phyloP scores from a whole-genome alignment of 73 alveolate genomes.

The Stentor roeselii region DNA sequence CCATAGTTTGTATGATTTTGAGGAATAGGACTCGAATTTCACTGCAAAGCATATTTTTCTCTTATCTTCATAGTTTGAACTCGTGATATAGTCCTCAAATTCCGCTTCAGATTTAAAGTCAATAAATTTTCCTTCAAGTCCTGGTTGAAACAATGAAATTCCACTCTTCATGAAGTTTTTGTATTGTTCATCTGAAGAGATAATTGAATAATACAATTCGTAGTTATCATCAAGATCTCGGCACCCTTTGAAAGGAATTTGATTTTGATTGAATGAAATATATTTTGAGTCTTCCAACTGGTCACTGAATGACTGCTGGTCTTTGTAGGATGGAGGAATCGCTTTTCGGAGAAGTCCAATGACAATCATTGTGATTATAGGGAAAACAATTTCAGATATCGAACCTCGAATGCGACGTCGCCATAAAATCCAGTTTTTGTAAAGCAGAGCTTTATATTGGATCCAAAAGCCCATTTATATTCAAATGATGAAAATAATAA shows the following conservation, averaged over 20 bases:
- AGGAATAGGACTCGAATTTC: neutral
- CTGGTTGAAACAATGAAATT: too few species aligned
- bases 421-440: conserved; percentile 85
- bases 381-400: conserved; percentile 72
- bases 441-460: conserved; percentile 77
- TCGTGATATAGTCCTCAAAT: neutral
- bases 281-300: neutral
- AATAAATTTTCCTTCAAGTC: too few species aligned
- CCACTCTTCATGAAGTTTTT: too few species aligned
- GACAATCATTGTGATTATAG: conserved; percentile 56
- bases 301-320: neutral
- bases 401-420: conserved; percentile 81
- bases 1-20: neutral
- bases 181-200: too few species aligned
- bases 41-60: conserved; percentile 8
- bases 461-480: conserved; percentile 40
- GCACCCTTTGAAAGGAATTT: neutral
- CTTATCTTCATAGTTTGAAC: neutral
- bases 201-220: too few species aligned
- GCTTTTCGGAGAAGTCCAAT: neutral
- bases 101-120: conserved; percentile 31
- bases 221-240: neutral
- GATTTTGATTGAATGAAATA: neutral
- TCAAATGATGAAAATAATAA: neutral
- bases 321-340: neutral